Percentiles rank a stretch among this genome's conserved stretches.
Evolutionary conservation across 345 rosid species (phyloP).

Genomic region (Bruguiera parviflora): DNA sequence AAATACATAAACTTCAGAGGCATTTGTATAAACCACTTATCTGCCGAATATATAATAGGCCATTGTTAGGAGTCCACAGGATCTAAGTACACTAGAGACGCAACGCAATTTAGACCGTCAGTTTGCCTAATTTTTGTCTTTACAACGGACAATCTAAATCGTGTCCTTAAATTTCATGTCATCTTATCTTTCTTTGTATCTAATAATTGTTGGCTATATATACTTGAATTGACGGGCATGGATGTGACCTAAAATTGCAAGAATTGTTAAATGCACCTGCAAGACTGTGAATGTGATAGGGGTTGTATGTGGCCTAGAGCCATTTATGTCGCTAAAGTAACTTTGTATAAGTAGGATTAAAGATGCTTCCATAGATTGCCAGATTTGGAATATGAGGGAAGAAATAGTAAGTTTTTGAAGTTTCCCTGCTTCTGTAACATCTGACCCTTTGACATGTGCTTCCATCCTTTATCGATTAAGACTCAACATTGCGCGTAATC

Average conservation of each 20-base stretch:
- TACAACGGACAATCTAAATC: too few species aligned
- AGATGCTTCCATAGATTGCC: constrained; percentile 16
- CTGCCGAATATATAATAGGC: too few species aligned
- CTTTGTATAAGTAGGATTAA: neutral
- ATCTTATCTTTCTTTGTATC: too few species aligned
- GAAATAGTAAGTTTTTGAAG: constrained; percentile 4
- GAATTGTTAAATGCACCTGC: constrained; percentile 3
- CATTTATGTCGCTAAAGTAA: neutral
- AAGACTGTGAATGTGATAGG: constrained; percentile 9
- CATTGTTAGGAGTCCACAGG: too few species aligned
- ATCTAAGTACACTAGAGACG: too few species aligned
- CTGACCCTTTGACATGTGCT: constrained; percentile 14
- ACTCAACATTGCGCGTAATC: neutral
- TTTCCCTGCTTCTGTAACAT: neutral
- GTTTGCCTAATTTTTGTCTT: too few species aligned
- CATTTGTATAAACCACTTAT: too few species aligned
- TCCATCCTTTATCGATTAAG: neutral
- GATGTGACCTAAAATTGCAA: constrained; percentile 19
- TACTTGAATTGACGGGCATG: constrained; percentile 22
- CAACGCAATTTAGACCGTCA: too few species aligned
- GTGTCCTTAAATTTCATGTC: too few species aligned
- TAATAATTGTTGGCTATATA: neutral
- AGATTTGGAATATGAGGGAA: constrained; percentile 7
- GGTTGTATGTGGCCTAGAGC: neutral
- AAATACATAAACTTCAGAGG: too few species aligned